Conservation (phyloP, 768 basidiomycete species). For the Tephrocybe sp. region DNA sequence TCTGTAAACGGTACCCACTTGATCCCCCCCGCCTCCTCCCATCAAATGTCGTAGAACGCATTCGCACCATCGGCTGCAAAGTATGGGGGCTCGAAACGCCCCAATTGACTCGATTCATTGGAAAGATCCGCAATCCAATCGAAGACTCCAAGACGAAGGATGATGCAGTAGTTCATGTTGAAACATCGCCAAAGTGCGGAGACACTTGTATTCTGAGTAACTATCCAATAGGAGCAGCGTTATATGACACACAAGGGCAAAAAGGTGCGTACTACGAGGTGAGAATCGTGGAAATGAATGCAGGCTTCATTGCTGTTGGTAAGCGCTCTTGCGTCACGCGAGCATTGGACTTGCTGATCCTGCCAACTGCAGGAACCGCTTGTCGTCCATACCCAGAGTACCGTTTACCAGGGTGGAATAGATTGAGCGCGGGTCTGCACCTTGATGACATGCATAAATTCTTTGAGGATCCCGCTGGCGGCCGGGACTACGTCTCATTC, state of each 20-base stretch:
- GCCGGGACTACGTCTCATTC: constrained; percentile 48
- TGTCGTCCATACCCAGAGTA: constrained; percentile 66
- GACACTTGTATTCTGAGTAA: constrained; percentile 59
- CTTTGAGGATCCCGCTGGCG: constrained; percentile 67
- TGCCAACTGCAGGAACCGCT: constrained; percentile 46
- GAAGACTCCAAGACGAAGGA: constrained; percentile 35
- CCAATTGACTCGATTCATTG: constrained; percentile 41
- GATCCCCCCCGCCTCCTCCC: constrained; percentile 47
- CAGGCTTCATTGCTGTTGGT: constrained; percentile 62
- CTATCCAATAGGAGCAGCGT: constrained; percentile 58
- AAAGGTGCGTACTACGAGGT: constrained; percentile 67
- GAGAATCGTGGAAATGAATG: constrained; percentile 51
- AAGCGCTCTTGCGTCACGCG: constrained; percentile 2
- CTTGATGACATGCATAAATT: constrained; percentile 75
- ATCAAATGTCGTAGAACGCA: constrained; percentile 52
- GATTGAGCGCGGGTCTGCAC: constrained; percentile 63
- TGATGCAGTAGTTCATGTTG: constrained; percentile 38
- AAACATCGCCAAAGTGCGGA: constrained; percentile 41
- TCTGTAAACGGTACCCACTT: constrained; percentile 43
- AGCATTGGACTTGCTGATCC: background rate
- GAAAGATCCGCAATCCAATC: constrained; percentile 37
- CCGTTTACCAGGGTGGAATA: constrained; percentile 73
- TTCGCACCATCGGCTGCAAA: constrained; percentile 42
- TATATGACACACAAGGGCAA: constrained; percentile 56
- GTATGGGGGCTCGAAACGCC: constrained; percentile 57